phyloP scores from a whole-genome alignment of 139 green algal species.

The Micractinium conductrix region DNA sequence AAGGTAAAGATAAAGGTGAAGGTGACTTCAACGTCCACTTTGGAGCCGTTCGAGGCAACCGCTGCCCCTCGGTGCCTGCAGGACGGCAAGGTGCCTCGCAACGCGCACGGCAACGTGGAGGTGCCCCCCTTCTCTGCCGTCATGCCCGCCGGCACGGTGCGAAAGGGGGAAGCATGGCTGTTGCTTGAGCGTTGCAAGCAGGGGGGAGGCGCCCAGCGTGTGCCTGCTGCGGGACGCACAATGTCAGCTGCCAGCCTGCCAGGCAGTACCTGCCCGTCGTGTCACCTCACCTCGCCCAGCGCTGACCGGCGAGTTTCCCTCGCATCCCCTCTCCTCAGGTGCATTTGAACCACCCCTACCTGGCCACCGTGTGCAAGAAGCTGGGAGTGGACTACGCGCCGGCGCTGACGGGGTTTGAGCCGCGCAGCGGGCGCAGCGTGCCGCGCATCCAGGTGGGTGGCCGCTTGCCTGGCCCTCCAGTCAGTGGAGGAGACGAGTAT shows the following conservation, averaged over 20 bases:
- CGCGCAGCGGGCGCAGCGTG: conserved; percentile 66
- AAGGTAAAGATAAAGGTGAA: no score
- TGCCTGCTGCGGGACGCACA: no score
- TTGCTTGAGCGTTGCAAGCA: background rate
- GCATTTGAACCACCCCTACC: conserved; percentile 44
- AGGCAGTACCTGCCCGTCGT: no score
- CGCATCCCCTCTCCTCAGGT: background rate
- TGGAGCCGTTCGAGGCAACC: no score
- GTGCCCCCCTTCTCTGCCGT: conserved; percentile 67
- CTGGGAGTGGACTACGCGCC: conserved; percentile 81
- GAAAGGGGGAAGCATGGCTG: background rate
- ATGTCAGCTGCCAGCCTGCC: no score
- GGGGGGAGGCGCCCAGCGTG: no score
- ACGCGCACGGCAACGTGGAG: conserved; percentile 86
- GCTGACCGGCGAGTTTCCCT: no score
- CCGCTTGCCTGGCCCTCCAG: no score
- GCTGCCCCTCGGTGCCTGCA: no score
- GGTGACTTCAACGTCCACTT: no score
- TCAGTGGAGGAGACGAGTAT: no score
- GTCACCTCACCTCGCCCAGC: background rate
- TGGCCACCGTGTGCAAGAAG: conserved; percentile 47
- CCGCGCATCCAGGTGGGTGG: conserved; percentile 52
- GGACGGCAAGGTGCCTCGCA: conserved; percentile 82
- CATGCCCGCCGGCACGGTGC: conserved; percentile 71
- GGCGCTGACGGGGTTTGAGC: conserved; percentile 82